These are phyloP conservation scores for Pestalotiopsis fici DNA, from an alignment of 2,329 filamentous ascomycete species.

Conservation along the genomic window DNA sequence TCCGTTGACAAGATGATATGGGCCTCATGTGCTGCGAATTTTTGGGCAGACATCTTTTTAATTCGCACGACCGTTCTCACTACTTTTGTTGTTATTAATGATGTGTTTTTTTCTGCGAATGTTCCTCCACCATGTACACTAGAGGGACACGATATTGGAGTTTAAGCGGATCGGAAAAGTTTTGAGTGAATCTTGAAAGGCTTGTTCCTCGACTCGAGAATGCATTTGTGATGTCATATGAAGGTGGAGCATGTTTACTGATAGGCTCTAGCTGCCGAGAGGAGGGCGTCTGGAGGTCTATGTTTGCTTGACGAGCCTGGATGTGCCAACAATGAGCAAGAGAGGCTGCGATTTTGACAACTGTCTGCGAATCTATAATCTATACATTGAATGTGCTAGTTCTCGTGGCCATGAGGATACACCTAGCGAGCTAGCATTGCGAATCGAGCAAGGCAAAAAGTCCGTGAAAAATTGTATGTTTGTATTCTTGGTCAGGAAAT, in stretches of 20 bases:
- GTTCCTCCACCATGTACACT: conserved; percentile 26
- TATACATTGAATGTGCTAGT: too few relatives aligned
- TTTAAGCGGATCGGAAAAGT: conserved; percentile 29
- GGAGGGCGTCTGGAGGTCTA: neutral
- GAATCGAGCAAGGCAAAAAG: too few relatives aligned
- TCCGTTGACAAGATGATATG: conserved; percentile 17
- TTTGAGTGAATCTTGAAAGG: conserved; percentile 12
- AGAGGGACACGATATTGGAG: conserved; percentile 27
- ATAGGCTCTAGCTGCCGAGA: neutral
- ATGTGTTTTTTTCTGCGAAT: conserved; percentile 23
- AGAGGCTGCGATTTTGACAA: too few relatives aligned
- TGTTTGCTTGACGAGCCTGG: neutral
- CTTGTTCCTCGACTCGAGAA: neutral
- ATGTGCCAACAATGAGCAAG: too few relatives aligned
- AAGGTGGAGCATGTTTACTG: neutral
- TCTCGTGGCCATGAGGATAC: too few relatives aligned
- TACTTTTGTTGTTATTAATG: conserved; percentile 16
- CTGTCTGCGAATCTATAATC: too few relatives aligned
- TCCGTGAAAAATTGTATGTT: too few relatives aligned
- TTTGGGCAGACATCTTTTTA: conserved; percentile 27
- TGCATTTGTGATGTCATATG: neutral
- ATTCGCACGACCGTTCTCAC: conserved; percentile 31
- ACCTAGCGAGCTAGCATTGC: too few relatives aligned
- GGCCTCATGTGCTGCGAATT: conserved; percentile 22
- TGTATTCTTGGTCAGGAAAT: too few relatives aligned